These are phyloP conservation scores for Alternaria consortialis DNA, from an alignment of 2,329 filamentous ascomycete species.

Conservation along the genomic window DNA sequence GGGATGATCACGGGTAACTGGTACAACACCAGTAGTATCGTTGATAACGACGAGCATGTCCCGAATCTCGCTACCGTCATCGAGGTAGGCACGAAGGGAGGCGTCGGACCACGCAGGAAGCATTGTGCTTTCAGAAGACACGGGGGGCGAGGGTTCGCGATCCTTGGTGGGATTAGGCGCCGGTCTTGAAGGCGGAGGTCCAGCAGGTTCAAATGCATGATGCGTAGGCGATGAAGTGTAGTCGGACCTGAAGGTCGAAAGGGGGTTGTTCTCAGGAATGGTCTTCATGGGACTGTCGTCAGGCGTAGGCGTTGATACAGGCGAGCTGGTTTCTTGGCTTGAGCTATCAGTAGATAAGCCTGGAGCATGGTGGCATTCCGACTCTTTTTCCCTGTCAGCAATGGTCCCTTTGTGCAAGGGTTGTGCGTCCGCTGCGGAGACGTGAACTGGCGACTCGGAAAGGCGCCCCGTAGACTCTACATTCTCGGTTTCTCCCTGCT, in stretches of 20 bases:
- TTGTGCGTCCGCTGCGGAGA: slow-evolving; percentile 65
- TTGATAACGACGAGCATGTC: slow-evolving; percentile 92
- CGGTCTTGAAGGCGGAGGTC: slow-evolving; percentile 47
- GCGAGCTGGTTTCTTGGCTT: slow-evolving; percentile 66
- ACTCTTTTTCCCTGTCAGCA: slow-evolving; percentile 36
- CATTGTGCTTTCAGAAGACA: slow-evolving; percentile 57
- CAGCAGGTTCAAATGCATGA: slow-evolving; percentile 26
- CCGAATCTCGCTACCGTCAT: slow-evolving; percentile 86
- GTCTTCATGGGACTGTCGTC: slow-evolving; percentile 44
- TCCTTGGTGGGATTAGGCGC: slow-evolving; percentile 46
- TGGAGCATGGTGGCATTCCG: slow-evolving; percentile 61
- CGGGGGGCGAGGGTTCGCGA: slow-evolving; percentile 36
- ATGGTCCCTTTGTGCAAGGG: slow-evolving; percentile 36
- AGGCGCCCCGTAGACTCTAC: slow-evolving; percentile 49
- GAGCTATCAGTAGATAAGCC: slow-evolving; percentile 75
- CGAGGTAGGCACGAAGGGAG: slow-evolving; percentile 86
- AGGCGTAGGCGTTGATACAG: slow-evolving; percentile 47
- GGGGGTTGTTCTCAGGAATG: slow-evolving; percentile 35
- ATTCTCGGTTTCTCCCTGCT: slow-evolving; percentile 26
- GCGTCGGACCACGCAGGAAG: slow-evolving; percentile 84
- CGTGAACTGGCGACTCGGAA: slow-evolving; percentile 74
- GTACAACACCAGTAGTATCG: slow-evolving; percentile 84
- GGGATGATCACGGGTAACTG: slow-evolving; percentile 84
- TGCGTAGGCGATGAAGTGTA: slow-evolving; percentile 36
- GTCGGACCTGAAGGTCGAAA: slow-evolving; percentile 27